Base-by-base conservation (phyloP, 2,329 filamentous ascomycete genomes). In the Diaporthe australafricana region DNA sequence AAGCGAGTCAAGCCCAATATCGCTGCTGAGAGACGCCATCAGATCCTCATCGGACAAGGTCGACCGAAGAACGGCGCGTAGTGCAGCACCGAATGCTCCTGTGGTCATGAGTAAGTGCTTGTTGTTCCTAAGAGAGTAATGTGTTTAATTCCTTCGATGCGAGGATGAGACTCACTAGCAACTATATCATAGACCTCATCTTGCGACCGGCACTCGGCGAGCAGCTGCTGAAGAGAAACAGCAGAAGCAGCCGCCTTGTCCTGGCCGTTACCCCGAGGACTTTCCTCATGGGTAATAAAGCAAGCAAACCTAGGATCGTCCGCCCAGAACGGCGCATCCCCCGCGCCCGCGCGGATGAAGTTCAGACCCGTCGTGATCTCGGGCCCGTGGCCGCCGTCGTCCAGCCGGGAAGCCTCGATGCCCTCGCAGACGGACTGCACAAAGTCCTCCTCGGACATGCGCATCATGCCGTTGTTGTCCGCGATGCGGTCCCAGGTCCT, bases 371-470 rank as follows among this genome's bases (percentile, higher is more conserved):
- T 62, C 4, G 55, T 30, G n/a, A 72, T n/a, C 45, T 70, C 67
- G 7, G 45, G 16, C 12, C 30, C 45, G n/a, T 52, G 5, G 1
- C 22, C 30, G 9, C 9, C 25, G 22, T 27, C 45, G n/a, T n/a
- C n/a, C 9, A 38, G n/a, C 3, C 38, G 53, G 14, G 55, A 16
- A 2, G 53, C 30, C 7, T 81, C 53, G 5, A 87, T 79, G 1
- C 80, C 82, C 72, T 87, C 83, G 1, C 82, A 82, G 55, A 87
- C 82, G 12, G 82, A 70, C 16, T 83, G 77, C 68, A 83, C 82
- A 5, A 85, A 76, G 25, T 85, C 84, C 4, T 74, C 70, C 73
- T 85, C 84, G 0, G 74, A 76, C 8, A 77, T 48, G 8, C 47
- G 60, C 38, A 63, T 50, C 48, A 62, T 48, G 2, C 70, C 72